Evolutionary conservation across 345 rosid genomes (phyloP), one percentile per base, ranked within the genome.

Genomic region (Dimocarpus longan): DNA sequence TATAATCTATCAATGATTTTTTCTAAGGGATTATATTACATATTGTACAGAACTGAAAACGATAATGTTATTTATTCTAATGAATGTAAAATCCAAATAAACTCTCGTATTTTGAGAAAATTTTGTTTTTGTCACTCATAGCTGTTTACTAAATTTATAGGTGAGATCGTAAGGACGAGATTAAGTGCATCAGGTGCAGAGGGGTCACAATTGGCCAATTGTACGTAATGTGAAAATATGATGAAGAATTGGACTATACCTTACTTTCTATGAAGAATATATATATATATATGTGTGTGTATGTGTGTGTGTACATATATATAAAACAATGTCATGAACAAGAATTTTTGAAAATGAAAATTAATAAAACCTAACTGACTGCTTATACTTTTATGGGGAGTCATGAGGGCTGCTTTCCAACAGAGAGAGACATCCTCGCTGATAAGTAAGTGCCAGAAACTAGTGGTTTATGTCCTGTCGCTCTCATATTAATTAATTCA

Each of bases 271-370:
- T 60, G 22, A 60, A 21, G 65, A 54, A 60, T 60, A 59, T 59
- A n/a, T 19, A 32, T 32, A 52, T 7, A 59, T 8, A 12, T n/a
- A 59, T 59, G 64, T 59, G 1, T 26, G 1, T 26, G 1, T 26
- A 26, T 26, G 1, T 26, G 1, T 26, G 1, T 26, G 1, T 26
- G 1, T 26, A 26, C 28, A 26, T 26, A 26, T 46, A 7, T 32
- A 32, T 32, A 52, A 21, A 59, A n/a, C 26, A 59, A 59, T 59
- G 64, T 59, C 64, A 59, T 59, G 28, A 60, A 60, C 21, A 21
- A 60, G 16, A 60, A 60, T 60, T 57, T n/a, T 59, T 59, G 63
- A 59, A 60, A 60, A 60, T 21, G 65, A 60, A 60, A 60, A 60
- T n/a, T 60, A 60, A 60, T 60, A 60, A 10, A 60, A 15, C 26